phyloP scores from a whole-genome alignment of 495 filamentous ascomycete genomes.

The Wilcoxina mikolae region DNA sequence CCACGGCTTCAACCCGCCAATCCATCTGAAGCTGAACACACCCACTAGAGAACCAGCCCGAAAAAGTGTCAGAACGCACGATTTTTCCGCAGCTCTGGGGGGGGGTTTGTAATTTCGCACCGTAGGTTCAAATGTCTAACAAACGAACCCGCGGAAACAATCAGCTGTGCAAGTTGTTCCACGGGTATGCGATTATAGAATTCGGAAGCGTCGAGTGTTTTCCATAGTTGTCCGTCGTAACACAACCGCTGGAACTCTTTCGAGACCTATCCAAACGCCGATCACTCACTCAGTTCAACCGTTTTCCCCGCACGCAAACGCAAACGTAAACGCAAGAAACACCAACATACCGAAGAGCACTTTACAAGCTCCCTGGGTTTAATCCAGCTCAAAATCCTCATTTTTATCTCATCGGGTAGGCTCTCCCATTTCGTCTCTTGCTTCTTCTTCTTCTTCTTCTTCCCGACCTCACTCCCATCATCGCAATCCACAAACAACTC shows the following conservation, averaged over 20 bases:
- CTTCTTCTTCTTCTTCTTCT: not conserved
- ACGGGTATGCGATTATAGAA: conserved; percentile 81
- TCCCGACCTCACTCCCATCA: not conserved
- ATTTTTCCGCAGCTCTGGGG: not conserved
- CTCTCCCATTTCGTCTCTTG: conserved; percentile 9
- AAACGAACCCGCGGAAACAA: conserved; percentile 73
- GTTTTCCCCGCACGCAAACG: not conserved
- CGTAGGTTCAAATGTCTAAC: conserved; percentile 71
- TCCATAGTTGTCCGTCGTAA: conserved; percentile 92
- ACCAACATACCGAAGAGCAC: conserved; percentile 39
- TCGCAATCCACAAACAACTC: conserved; percentile 7
- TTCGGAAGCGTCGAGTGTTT: conserved; percentile 61
- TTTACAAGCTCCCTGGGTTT: conserved; percentile 70
- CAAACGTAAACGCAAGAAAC: not conserved
- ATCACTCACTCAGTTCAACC: conserved; percentile 1
- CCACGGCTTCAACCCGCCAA: conserved; percentile 59
- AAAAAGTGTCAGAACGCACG: not conserved
- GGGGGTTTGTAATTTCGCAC: conserved; percentile 5
- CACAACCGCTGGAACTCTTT: conserved; percentile 71
- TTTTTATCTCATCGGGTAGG: conserved; percentile 48
- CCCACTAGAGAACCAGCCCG: conserved; percentile 36
- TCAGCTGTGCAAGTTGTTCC: conserved; percentile 67
- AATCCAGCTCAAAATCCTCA: conserved; percentile 61
- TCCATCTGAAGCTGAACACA: conserved; percentile 64
- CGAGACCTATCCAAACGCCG: conserved; percentile 43